Evolutionary conservation across 768 basidiomycete species (phyloP).

Genomic region (Trametopsis cervina): DNA sequence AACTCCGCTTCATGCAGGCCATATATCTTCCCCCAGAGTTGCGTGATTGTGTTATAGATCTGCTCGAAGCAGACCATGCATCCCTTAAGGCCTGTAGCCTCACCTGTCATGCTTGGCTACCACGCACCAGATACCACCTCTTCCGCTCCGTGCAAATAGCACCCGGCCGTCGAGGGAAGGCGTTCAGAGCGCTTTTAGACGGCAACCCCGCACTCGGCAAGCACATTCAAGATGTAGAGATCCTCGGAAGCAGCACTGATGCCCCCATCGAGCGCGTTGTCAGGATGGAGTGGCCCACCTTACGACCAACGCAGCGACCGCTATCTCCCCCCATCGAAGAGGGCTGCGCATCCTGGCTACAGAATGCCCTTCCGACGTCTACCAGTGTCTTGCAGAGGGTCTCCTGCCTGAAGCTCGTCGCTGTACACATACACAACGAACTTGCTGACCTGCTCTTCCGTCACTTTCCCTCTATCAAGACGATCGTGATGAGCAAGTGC

Average conservation of each 20-base stretch:
- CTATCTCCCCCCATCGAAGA: not conserved
- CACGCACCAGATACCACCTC: conserved; percentile 19
- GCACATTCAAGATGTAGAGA: conserved; percentile 12
- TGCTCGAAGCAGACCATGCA: conserved; percentile 16
- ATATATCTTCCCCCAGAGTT: conserved; percentile 25
- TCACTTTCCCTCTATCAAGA: conserved; percentile 6
- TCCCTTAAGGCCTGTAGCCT: conserved; percentile 17
- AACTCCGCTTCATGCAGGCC: not conserved
- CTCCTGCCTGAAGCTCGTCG: conserved; percentile 6
- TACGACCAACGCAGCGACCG: not conserved
- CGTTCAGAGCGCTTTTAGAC: conserved; percentile 9
- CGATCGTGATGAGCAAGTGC: conserved; percentile 13
- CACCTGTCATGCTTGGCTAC: conserved; percentile 23
- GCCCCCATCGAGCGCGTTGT: not conserved
- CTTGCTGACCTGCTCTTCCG: conserved; percentile 5
- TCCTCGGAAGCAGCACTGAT: conserved; percentile 6
- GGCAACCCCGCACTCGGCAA: conserved; percentile 6
- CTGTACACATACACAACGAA: conserved; percentile 7
- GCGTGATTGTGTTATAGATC: conserved; percentile 22
- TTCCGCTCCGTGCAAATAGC: conserved; percentile 15
- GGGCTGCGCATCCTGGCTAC: conserved; percentile 5
- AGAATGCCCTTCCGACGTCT: conserved; percentile 2
- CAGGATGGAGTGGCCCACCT: conserved; percentile 15
- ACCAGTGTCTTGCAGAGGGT: conserved; percentile 2
- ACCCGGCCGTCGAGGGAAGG: conserved; percentile 7